These are phyloP conservation scores for Discostella pseudostelligera DNA, from an alignment of 108 stramenopile genomes.

Conservation along the genomic window DNA sequence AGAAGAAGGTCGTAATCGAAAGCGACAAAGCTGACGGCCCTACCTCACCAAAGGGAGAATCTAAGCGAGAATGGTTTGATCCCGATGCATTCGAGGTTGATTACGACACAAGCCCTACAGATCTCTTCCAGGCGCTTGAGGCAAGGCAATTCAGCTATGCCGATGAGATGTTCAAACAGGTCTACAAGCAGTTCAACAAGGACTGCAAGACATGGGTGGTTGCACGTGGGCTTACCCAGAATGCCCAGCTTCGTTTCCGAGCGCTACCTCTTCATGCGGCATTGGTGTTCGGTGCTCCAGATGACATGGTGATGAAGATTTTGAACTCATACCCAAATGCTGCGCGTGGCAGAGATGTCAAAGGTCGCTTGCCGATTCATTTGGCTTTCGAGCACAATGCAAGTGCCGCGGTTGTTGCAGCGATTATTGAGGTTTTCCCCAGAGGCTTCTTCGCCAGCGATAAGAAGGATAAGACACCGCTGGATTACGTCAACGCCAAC, in stretches of 20 bases:
- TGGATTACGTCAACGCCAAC: conserved; percentile 38
- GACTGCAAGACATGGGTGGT: conserved; percentile 46
- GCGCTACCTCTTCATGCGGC: conserved; percentile 47
- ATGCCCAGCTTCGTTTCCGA: conserved; percentile 35
- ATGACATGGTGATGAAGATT: conserved; percentile 31
- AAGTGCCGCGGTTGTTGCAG: conserved; percentile 20
- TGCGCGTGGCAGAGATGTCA: conserved; percentile 34
- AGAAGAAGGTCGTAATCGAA: not conserved
- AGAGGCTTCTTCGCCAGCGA: conserved; percentile 38
- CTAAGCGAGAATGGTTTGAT: conserved; percentile 41
- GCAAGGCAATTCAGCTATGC: conserved; percentile 32
- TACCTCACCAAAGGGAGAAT: conserved; percentile 1
- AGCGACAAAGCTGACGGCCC: not conserved
- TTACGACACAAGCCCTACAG: conserved; percentile 45
- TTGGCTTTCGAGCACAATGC: conserved; percentile 38
- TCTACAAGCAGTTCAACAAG: conserved; percentile 24
- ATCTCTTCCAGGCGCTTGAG: conserved; percentile 42
- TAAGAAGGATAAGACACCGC: conserved; percentile 33
- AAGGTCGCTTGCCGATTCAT: conserved; percentile 40
- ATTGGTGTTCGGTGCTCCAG: conserved; percentile 38
- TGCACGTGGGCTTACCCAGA: conserved; percentile 24
- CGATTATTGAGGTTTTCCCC: conserved; percentile 35
- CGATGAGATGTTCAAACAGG: conserved; percentile 13
- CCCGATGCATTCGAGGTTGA: conserved; percentile 36
- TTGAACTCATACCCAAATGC: conserved; percentile 41